These are phyloP conservation scores for Trichoderma sp. DNA, from an alignment of 2,329 filamentous ascomycete species.

Conservation along the genomic window DNA sequence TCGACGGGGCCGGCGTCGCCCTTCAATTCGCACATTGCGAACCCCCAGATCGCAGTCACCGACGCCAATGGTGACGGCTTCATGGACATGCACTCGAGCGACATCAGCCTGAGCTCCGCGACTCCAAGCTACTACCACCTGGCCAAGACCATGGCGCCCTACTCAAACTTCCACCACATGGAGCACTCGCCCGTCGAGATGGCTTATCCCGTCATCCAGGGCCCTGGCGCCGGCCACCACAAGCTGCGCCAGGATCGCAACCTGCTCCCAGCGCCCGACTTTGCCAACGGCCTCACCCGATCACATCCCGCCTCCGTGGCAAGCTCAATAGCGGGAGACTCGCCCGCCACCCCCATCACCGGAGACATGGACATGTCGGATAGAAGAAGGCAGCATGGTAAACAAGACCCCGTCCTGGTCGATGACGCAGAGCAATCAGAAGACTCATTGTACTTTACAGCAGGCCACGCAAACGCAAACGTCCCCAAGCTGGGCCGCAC, in stretches of 20 bases:
- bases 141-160: conserved; percentile 48
- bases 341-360: conserved; percentile 57
- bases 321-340: conserved; percentile 60
- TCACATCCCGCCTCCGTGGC: conserved; percentile 60
- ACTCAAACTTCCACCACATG: conserved; percentile 47
- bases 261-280: conserved; percentile 50
- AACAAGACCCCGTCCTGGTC: conserved; percentile 32
- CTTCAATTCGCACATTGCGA: conserved; percentile 55
- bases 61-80: conserved; percentile 52
- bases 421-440: background rate
- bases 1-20: conserved; percentile 63
- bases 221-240: conserved; percentile 32
- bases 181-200: conserved; percentile 42
- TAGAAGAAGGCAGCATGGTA: conserved; percentile 59
- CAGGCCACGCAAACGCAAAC: conserved; percentile 47
- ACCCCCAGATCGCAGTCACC: conserved; percentile 59
- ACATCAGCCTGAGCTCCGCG: conserved; percentile 30
- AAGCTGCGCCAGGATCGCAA: conserved; percentile 45
- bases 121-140: conserved; percentile 48
- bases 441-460: conserved; percentile 46
- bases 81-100: conserved; percentile 22
- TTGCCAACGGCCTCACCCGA: conserved; percentile 43
- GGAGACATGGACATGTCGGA: conserved; percentile 52
- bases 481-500: conserved; percentile 81
- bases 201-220: conserved; percentile 45